Evolutionary conservation across 306 rosid species (phyloP), one percentile per base, ranked within the genome.

Genomic region (Potentilla sterilis): DNA sequence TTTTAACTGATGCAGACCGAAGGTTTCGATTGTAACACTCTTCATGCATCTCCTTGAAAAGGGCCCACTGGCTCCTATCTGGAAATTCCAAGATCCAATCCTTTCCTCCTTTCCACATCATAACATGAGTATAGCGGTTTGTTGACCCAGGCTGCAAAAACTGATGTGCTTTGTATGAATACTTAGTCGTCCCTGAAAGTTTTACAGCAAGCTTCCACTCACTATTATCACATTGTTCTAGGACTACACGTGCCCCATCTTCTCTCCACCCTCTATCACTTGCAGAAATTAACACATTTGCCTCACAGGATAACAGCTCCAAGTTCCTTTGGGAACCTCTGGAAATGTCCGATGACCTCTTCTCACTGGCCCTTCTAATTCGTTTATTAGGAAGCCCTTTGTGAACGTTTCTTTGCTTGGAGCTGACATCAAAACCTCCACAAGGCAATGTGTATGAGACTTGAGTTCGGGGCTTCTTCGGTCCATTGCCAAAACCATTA

Each of bases 51-150:
- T 89, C 97, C 85, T 91, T 96, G 87, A 96, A 96, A 79, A 92
- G 89, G 15, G 87, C 83, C 98, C 99, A 95, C 73, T 95, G 99
- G 67, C 89, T 89, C 82, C 99, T 86, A 84, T 92, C 94, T 70
- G 86, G 81, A 83, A 96, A 96, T 89, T 96, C 99, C 88, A 96
- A 84, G 78, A 34, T 80, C 99, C 99, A 96, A 64, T 96, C 98
- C 84, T 90, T 96, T 75, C 91, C 99, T 80, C 97, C 99, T 83
- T 90, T 96, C 99, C 99, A 96, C 93, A 92, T 90, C 97, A 96
- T 96, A 67, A 93, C 97, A 90, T 96, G 99, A 3, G 99, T 89
- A 68, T 75, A 92, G 63, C 99, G 99, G 80, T 96, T 96, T 75
- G 97, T 88, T 74, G 98, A 89, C 80, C 99, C 99, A 69, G 92